Base-by-base conservation (phyloP, 1,139 yeast genomes). In the Casaregolazyma lundiana region DNA sequence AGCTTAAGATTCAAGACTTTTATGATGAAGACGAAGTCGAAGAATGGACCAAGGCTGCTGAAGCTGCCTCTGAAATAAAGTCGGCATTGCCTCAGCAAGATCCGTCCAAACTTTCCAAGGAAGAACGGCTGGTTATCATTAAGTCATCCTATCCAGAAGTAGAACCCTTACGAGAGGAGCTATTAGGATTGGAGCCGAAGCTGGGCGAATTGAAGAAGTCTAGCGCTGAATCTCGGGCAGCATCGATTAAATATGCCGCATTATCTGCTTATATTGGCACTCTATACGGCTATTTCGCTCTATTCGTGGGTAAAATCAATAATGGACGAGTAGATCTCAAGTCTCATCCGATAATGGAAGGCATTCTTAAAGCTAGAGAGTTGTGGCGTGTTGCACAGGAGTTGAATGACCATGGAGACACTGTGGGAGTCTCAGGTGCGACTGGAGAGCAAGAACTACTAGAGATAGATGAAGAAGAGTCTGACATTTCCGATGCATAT, bases 311-410 rank as follows among this genome's bases (percentile, higher is more conserved):
- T 34, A 72, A 77, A 37, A 65, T 83, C 48, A 70, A 70, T 36
- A 71, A 71, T 36, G 78, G 73, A 4, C 84, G 80, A 45, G 73
- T 74, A 6, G 72, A 82, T 24, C 80, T 90, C 83, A 88, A 85
- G 58, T 94, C 86, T 48, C 90, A 84, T 56, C 86, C 92, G 2
- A 84, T 90, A 2, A 89, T 90, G 96, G 90, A 86, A 59, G 76
- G 84, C 26, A 83, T 90, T 38, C 71, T 90, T 49, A 80, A 84
- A 47, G 75, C 92, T 2, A 76, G 94, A 55, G 96, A 89, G 62
- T 75, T 85, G n/a, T 90, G 97, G 96, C 77, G 94, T 62, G 61
- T 55, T 34, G 57, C 59, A 13, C 57, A 57, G 35, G 53, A 55
- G 16, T 9, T 36, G 8, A 26, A 30, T 15, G 41, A 35, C 11